phyloP scores from a whole-genome alignment of 2,329 filamentous ascomycete species.

The Mollisiaceae sp. region DNA sequence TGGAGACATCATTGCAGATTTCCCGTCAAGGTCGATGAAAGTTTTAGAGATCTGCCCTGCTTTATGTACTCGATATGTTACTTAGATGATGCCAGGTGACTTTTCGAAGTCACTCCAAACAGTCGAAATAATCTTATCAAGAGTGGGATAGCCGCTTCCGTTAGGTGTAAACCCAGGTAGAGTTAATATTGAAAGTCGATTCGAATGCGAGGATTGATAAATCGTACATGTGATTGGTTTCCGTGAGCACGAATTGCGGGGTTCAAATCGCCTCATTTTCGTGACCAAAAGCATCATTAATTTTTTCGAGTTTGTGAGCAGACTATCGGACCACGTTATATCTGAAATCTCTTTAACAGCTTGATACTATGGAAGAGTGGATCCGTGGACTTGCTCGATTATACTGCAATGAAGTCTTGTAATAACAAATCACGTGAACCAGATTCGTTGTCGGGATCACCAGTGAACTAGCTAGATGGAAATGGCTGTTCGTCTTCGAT shows the following conservation, averaged over 20 bases:
- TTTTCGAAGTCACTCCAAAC: background rate
- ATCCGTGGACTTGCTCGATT: background rate
- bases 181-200: background rate
- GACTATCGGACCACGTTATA: background rate
- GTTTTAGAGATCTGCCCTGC: background rate
- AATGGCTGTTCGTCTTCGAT: conserved; percentile 50
- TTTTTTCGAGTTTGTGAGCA: background rate
- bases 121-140: background rate
- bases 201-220: background rate
- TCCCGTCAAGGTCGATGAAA: background rate
- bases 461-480: conserved; percentile 47
- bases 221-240: background rate
- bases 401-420: background rate
- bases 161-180: background rate
- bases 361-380: background rate
- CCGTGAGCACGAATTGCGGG: background rate
- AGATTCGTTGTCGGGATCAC: conserved; percentile 43
- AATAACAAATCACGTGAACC: too few species aligned
- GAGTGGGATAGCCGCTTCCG: background rate
- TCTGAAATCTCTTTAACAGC: background rate
- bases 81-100: background rate
- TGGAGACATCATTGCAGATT: conserved; percentile 1
- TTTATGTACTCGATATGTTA: background rate
- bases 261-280: background rate
- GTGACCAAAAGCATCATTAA: background rate